Base-by-base conservation (phyloP, 768 basidiomycete species). In the Russula lepida region DNA sequence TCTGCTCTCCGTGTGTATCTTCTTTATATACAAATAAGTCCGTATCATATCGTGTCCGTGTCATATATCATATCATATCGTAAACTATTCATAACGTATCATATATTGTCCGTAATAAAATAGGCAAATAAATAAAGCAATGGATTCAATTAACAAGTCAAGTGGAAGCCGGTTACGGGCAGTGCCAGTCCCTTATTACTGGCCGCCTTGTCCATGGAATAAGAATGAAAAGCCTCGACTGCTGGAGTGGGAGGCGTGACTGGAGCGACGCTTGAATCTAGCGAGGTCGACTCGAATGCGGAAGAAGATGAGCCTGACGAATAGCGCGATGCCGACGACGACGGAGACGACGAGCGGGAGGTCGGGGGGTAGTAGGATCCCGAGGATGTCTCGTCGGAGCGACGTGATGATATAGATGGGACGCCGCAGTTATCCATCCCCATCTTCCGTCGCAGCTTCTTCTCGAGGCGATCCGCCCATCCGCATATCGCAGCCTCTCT, bases 401-500 rank as follows among this genome's bases (percentile, higher is more conserved):
- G 46, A 27, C 28, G 2, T 0, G 17, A 23, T 25, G 48, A 15
- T 0, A 13, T 3, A 0, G 32, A 12, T 2, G 15, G 0, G 9
- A 8, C 23, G 15, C 32, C 35, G 15, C 50, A 1, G 17, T 28
- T 37, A 1, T 2, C 35, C 28, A 52, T 21, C 30, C 3, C 35
- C 28, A 52, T 21, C 30, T 62, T 62, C 23, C 35, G 21, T 23
- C 4, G 3, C 35, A 41, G 9, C 23, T 39, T 48, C 25, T 56
- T 28, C 30, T 44, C 43, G 3, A 56, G 3, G 4, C 60, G 49
- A 2, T 50, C 48, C 13, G 5, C 15, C 60, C 60, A 61, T n/a
- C 60, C 60, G 5, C 21, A 56, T 1, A 6, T 13, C 5, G 9
- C 25, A 0, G 49, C 54, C 65, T 84, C 82, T 41, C 75, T 74